Evolutionary conservation across 2,329 filamentous ascomycete genomes (phyloP), one percentile per base, ranked within the genome.

Genomic region (Pyrenophora tritici-repentis): DNA sequence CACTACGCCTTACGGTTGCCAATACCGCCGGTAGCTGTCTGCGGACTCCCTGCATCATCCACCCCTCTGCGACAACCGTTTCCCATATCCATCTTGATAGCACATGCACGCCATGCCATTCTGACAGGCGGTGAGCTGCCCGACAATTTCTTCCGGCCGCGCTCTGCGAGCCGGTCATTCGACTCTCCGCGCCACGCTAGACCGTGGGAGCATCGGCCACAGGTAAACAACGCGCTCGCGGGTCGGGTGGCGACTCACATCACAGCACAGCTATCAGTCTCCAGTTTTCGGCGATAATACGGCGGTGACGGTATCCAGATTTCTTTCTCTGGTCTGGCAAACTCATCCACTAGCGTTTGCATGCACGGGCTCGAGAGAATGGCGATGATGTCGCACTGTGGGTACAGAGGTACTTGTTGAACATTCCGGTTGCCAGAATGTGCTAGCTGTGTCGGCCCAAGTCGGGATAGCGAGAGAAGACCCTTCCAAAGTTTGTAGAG

Each of bases 351-450:
- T 62, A 63, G 58, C 53, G 56, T 35, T 54, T 37, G 49, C 42
- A 46, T 58, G 40, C 46, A 59, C 55, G 56, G 59, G 18, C 55
- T 50, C 44, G 34, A 40, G 56, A 55, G 62, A 59, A 53, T 50
- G 39, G 29, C 55, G 44, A 65, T 66, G 59, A 65, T 66, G 63
- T 66, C 59, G 61, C 47, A 53, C 13, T 59, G 63, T 66, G 63
- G 63, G 47, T 65, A 66, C 63, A 48, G 22, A 61, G 58, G 48
- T 66, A 61, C 58, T 59, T 62, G 63, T 62, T 64, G 61, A 55
- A 58, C 52, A 47, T 46, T 51, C 56, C 45, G 50, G 29, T 20
- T 50, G 42, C 40, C 43, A 39, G 29, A 41, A 22, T 33, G 39
- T 46, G 47, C 26, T 45, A 53, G 49, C 49, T 47, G 46, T 49